Percentiles rank a stretch among this genome's conserved stretches.
Conservation (phyloP, 306 rosid species). For the Vicia sativa region DNA sequence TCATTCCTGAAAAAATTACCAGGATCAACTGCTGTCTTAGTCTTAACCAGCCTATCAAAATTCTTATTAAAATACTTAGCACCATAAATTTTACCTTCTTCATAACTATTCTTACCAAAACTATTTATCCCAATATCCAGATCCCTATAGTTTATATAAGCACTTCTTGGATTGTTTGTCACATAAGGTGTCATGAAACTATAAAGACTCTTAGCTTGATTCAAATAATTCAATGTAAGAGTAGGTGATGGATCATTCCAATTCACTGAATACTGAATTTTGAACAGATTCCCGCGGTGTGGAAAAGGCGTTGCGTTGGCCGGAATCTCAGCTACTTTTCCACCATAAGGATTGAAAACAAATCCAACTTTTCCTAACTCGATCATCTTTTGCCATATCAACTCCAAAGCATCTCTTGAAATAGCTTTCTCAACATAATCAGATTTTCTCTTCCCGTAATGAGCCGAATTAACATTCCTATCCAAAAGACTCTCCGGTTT, state of each 20-base stretch:
- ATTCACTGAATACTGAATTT: conserved; percentile 66
- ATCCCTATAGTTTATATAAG: conserved; percentile 65
- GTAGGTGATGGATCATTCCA: conserved; percentile 53
- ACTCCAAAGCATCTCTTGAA: conserved; percentile 37
- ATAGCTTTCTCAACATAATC: conserved; percentile 47
- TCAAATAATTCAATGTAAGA: conserved; percentile 26
- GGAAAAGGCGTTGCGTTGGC: conserved; percentile 67
- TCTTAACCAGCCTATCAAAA: conserved; percentile 61
- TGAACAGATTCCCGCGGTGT: conserved; percentile 72
- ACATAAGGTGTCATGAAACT: conserved; percentile 75
- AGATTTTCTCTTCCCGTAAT: conserved; percentile 45
- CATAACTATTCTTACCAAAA: conserved; percentile 43
- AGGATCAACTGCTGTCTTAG: conserved; percentile 68
- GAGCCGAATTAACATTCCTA: conserved; percentile 33
- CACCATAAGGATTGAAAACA: conserved; percentile 55
- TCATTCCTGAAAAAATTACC: conserved; percentile 72
- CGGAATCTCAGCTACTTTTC: conserved; percentile 43
- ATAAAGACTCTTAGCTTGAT: conserved; percentile 47
- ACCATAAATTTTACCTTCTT: conserved; percentile 66
- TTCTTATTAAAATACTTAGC: conserved; percentile 59
- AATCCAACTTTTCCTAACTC: conserved; percentile 43
- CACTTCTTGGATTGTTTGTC: conserved; percentile 56
- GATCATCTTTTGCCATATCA: conserved; percentile 44
- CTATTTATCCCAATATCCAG: conserved; percentile 70
- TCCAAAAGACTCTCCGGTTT: conserved; percentile 41